Evolutionary conservation across 2,329 filamentous ascomycete species (phyloP), one percentile per base, ranked within the genome.

Genomic region (Capronia americana): DNA sequence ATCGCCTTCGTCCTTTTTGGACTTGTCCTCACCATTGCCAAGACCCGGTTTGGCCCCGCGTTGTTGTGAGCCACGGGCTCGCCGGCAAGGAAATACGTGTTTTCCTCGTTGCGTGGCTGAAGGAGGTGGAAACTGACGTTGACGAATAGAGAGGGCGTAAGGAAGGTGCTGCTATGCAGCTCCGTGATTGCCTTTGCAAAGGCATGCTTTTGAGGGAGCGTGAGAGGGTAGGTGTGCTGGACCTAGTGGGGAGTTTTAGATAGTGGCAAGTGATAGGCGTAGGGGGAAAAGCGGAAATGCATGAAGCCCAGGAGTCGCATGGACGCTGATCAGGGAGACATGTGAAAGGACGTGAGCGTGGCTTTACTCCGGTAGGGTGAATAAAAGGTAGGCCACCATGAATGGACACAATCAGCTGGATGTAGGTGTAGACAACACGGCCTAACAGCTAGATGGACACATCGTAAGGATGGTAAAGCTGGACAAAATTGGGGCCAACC

Each of bases 121-220:
- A 14, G 14, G 57, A 38, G 48, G 28, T 66, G 60, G 64, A 69
- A 73, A 44, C 65, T 57, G 41, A 71, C 63, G 32, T 73, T 70
- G 56, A 73, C 71, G 61, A 71, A 73, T 12, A 73, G 58, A 6
- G 63, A 67, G 3, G 71, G 71, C 2, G 70, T 71, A 11, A 69
- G 51, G 58, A 71, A 73, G 12, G 70, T 69, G n/a, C 59, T 67
- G 12, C 57, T 41, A 57, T 73, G 71, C 14, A 73, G 61, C 4
- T 64, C 4, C 24, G 70, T 71, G 51, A 73, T 69, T 57, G 56
- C 57, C 30, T 66, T 55, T 24, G 71, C 71, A 41, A 73, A 63
- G 14, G 63, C 53, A n/a, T 61, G 53, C 32, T 73, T 70, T 60
- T 73, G 71, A 11, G 46, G 6, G 12, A 28, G 3, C 8, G 57